phyloP scores from a whole-genome alignment of 2,329 filamentous ascomycete genomes.

The Colletotrichum sp. region DNA sequence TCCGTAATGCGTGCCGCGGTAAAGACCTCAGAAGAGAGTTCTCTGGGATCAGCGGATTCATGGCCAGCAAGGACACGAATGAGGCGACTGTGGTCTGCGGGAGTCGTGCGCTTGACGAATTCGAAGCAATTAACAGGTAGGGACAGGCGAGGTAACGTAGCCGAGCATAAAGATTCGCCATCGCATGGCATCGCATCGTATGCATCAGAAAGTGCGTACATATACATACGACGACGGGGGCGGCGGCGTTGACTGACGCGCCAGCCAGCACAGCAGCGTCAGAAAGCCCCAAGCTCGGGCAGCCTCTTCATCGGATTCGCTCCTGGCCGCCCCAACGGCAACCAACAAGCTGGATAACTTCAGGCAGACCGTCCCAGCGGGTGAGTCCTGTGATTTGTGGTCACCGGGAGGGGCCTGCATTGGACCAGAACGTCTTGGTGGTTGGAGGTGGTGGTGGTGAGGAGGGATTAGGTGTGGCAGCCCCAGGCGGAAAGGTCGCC shows the following conservation, averaged over 20 bases:
- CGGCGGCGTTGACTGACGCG: not conserved
- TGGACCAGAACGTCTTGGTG: not conserved
- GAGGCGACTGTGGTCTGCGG: not conserved
- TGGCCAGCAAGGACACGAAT: not conserved
- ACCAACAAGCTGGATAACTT: not conserved
- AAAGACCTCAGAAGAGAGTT: not conserved
- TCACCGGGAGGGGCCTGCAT: conserved; percentile 17
- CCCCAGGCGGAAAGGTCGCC: not conserved
- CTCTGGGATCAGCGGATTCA: not conserved
- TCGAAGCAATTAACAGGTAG: not conserved
- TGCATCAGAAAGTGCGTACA: not conserved
- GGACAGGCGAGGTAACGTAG: not conserved
- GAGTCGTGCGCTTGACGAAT: not conserved
- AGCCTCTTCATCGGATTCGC: not conserved
- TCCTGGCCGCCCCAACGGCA: not conserved
- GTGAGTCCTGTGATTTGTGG: conserved; percentile 16
- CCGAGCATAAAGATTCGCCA: not conserved
- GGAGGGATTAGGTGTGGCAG: not conserved
- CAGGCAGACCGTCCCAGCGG: conserved; percentile 7
- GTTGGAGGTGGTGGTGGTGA: not conserved
- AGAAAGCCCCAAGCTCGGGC: not conserved
- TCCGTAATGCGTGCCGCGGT: not conserved
- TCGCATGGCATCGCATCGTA: not conserved
- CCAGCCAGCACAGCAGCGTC: not conserved
- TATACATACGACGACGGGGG: not conserved